Percentiles rank a stretch among this genome's conserved stretches.
These are phyloP conservation scores for Phytophthora pisi DNA, from an alignment of 352 stramenopile genomes.

Conservation along the genomic window DNA sequence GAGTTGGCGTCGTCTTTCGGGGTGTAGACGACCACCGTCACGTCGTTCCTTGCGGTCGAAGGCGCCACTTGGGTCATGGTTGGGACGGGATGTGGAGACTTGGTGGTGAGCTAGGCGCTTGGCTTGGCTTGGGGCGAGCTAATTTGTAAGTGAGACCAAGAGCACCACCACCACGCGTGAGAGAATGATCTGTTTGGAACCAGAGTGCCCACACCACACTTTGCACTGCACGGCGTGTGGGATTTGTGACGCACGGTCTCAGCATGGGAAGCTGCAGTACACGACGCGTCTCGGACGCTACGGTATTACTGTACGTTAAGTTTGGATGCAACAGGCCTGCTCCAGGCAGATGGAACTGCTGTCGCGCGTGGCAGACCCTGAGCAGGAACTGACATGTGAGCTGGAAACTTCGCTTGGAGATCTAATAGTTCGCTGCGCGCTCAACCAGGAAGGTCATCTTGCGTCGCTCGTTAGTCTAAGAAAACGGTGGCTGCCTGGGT, in stretches of 20 bases:
- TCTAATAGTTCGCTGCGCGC: too few species aligned
- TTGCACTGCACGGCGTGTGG: neutral
- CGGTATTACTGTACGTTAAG: too few species aligned
- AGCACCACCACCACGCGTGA: neutral
- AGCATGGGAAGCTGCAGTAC: neutral
- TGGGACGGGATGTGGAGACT: neutral
- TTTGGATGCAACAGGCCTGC: too few species aligned
- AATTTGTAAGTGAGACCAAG: constrained; percentile 15
- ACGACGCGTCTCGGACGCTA: too few species aligned
- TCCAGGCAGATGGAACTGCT: too few species aligned
- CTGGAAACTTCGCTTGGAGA: too few species aligned
- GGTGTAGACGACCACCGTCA: constrained; percentile 18
- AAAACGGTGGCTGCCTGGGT: too few species aligned
- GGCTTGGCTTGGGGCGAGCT: neutral
- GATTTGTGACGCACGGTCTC: constrained; percentile 1
- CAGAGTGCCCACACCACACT: constrained; percentile 8
- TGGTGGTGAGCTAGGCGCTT: neutral
- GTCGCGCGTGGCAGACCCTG: too few species aligned
- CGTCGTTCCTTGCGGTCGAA: constrained; percentile 7
- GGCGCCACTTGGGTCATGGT: constrained; percentile 24
- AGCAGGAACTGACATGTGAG: too few species aligned
- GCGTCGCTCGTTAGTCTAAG: too few species aligned
- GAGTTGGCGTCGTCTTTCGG: constrained; percentile 9
- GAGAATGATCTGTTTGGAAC: constrained; percentile 17
- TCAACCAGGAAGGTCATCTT: too few species aligned